These are phyloP conservation scores for Hordeum marinum DNA, from an alignment of 176 grass and related monocot genomes.

Conservation along the genomic window DNA sequence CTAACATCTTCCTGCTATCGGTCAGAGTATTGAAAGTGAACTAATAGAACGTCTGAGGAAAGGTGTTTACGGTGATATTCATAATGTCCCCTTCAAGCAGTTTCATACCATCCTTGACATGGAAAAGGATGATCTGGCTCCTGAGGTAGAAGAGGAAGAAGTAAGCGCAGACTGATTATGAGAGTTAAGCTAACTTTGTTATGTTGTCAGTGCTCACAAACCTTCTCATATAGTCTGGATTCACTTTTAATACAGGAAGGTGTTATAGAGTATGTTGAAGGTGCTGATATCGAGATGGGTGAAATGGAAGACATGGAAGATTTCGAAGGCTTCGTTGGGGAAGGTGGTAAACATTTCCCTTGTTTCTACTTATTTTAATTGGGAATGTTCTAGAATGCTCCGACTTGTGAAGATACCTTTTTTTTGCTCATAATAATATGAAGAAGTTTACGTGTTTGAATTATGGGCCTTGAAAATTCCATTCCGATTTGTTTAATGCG, in stretches of 20 bases:
- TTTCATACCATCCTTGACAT: conserved; percentile 51
- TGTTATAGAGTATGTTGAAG: conserved; percentile 79
- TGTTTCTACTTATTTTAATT: neutral
- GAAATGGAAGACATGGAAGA: conserved; percentile 90
- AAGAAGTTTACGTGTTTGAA: neutral
- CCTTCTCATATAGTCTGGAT: neutral
- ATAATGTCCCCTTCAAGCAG: conserved; percentile 45
- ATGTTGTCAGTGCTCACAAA: conserved; percentile 3
- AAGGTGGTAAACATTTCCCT: conserved; percentile 29
- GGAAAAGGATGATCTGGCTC: conserved; percentile 33
- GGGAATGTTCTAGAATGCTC: neutral
- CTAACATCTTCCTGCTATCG: neutral
- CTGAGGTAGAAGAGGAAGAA: conserved; percentile 60
- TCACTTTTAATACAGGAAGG: conserved; percentile 38
- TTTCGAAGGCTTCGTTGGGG: conserved; percentile 46
- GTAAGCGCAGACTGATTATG: conserved; percentile 33
- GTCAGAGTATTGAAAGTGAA: conserved; percentile 86
- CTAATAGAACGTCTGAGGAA: conserved; percentile 79
- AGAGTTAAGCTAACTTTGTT: conserved; percentile 10
- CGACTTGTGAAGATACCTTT: neutral
- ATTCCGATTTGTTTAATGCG: neutral
- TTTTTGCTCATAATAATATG: neutral
- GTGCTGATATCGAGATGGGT: conserved; percentile 58
- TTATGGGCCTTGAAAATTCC: neutral
- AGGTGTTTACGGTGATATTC: conserved; percentile 80